Evolutionary conservation across 2,329 filamentous ascomycete species (phyloP).

Genomic region (Acephala macrosclerotiorum): DNA sequence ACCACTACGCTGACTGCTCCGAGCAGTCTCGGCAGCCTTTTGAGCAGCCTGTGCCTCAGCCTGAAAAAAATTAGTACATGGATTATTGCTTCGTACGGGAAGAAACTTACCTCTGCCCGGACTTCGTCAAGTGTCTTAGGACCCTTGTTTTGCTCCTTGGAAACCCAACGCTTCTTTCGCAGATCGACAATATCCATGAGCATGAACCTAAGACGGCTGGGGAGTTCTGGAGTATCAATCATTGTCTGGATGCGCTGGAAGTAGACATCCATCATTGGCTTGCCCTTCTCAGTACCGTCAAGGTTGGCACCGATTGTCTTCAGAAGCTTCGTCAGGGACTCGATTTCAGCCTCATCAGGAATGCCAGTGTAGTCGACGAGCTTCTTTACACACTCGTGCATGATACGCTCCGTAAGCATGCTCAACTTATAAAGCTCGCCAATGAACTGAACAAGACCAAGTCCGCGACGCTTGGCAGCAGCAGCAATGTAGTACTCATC

Average conservation of each 20-base stretch:
- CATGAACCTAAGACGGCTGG: constrained; percentile 94
- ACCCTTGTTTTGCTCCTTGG: constrained; percentile 91
- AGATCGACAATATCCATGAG: constrained; percentile 93
- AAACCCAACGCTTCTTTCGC: constrained; percentile 77
- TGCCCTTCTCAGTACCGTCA: constrained; percentile 83
- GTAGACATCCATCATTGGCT: constrained; percentile 89
- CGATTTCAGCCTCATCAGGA: constrained; percentile 94
- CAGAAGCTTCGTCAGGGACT: constrained; percentile 92
- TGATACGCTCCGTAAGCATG: constrained; percentile 99
- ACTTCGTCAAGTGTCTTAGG: constrained; percentile 97
- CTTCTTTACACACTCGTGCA: constrained; percentile 99
- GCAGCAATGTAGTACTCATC: constrained; percentile 97
- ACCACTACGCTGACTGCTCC: constrained; percentile 71
- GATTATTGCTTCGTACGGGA: neutral
- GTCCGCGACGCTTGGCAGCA: constrained; percentile 93
- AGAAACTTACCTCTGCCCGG: constrained; percentile 71
- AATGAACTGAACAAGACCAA: constrained; percentile 98
- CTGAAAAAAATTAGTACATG: constrained; percentile 45
- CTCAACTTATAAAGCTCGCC: constrained; percentile 98
- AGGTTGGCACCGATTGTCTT: constrained; percentile 90
- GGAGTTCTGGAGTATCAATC: constrained; percentile 79
- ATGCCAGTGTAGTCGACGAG: constrained; percentile 93
- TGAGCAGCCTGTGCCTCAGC: constrained; percentile 79
- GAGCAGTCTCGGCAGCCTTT: constrained; percentile 76
- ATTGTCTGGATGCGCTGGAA: constrained; percentile 87